Conservation (phyloP, 495 filamentous ascomycete species). For the Cairneyella variabilis region DNA sequence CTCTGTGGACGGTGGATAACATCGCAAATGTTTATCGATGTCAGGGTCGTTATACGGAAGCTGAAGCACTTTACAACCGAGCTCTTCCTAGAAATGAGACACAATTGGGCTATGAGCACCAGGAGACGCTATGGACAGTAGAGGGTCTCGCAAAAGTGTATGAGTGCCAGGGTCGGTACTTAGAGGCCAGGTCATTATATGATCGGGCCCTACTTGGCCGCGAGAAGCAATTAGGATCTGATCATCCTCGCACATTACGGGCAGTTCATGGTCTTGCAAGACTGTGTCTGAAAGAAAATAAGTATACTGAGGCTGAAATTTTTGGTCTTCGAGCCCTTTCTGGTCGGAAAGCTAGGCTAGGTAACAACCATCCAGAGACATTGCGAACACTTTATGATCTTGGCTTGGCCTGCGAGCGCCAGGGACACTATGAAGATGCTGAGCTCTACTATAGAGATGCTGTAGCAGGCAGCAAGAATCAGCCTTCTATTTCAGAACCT, state of each 20-base stretch:
- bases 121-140: slow-evolving; percentile 24
- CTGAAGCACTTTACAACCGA: slow-evolving; percentile 28
- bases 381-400: not conserved
- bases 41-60: slow-evolving; percentile 28
- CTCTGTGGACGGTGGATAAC: slow-evolving; percentile 28
- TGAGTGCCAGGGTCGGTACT: not conserved
- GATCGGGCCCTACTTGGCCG: not conserved
- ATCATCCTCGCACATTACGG: not conserved
- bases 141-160: not conserved
- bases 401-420: not conserved
- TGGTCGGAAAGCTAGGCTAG: not conserved
- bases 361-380: not conserved
- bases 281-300: not conserved
- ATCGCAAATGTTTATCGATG: slow-evolving; percentile 27
- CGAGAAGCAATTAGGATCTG: not conserved
- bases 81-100: slow-evolving; percentile 20
- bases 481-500: too few species aligned
- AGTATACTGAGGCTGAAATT: not conserved
- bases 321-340: not conserved
- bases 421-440: not conserved
- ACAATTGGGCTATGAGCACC: slow-evolving; percentile 30
- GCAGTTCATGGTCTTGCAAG: not conserved
- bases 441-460: not conserved
- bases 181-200: not conserved
- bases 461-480: not conserved